These are phyloP conservation scores for Lasiosphaeria hispida DNA, from an alignment of 495 filamentous ascomycete genomes.

Conservation along the genomic window DNA sequence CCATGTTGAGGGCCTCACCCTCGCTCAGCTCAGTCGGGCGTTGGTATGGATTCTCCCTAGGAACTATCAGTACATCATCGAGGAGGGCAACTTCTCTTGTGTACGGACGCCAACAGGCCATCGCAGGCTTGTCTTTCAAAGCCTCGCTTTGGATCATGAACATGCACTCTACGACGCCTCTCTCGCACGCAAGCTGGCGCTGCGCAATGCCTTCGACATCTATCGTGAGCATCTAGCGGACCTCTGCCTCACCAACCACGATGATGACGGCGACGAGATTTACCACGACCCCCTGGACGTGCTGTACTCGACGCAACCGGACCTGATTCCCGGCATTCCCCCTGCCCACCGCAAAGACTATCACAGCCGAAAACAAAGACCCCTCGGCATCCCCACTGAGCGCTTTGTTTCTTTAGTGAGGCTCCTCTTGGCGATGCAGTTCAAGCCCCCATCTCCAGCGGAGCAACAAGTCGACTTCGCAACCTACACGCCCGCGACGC, in stretches of 20 bases:
- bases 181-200: slow-evolving; percentile 6
- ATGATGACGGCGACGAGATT: slow-evolving; percentile 32
- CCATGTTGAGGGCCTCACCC: slow-evolving; percentile 9
- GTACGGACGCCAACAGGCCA: slow-evolving; percentile 22
- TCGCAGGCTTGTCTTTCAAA: slow-evolving; percentile 28
- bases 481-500: not conserved
- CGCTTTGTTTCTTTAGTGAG: slow-evolving; percentile 21
- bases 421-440: slow-evolving; percentile 21
- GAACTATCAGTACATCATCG: slow-evolving; percentile 13
- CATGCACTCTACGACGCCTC: slow-evolving; percentile 1
- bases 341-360: slow-evolving; percentile 21
- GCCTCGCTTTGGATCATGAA: slow-evolving; percentile 16
- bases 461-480: not conserved
- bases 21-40: slow-evolving; percentile 14
- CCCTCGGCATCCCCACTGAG: slow-evolving; percentile 22
- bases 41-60: slow-evolving; percentile 22
- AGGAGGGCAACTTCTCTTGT: slow-evolving; percentile 19
- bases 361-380: slow-evolving; percentile 16
- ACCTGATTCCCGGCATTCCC: not conserved
- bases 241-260: slow-evolving; percentile 21
- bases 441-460: not conserved
- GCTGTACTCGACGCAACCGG: slow-evolving; percentile 24
- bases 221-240: slow-evolving; percentile 3
- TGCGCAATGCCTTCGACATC: slow-evolving; percentile 16
- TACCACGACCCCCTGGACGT: slow-evolving; percentile 32